Evolutionary conservation across 257 asterid genomes (phyloP), one percentile per base, ranked within the genome.

Genomic region (Primulina huaijiensis): DNA sequence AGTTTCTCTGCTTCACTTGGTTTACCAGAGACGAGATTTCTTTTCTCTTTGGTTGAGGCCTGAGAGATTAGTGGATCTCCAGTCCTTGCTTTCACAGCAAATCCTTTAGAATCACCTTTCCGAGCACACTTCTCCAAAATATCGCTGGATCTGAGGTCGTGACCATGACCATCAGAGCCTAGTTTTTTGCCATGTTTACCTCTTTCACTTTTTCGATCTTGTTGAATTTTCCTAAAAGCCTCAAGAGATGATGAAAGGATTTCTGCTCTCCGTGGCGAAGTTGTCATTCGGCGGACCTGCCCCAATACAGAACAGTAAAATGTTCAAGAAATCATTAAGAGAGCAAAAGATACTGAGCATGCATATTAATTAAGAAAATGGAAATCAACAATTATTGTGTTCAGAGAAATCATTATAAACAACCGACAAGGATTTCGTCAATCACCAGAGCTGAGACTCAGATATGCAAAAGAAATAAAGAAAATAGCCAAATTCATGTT

Each of bases 241-340:
- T 91, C 99, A 62, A 94, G 97, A 78, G 99, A 94, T 74, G 99
- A 94, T 75, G 97, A 88, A 71, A 94, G 80, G 77, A 94, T 91
- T 76, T 91, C 96, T 50, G 99, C 99, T 84, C 97, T 94, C 75
- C 79, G 90, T n/a, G 97, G 97, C 71, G 99, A 94, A 80, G 96
- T 89, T 64, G 99, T 94, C 97, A 94, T 94, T 77, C 99, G 87
- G 33, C 99, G 96, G 66, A 94, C 97, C 99, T 94, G 88, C 76
- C 72, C 72, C 64, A 35, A 34, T 60, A 65, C 63, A 70, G 72
- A 68, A 81, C 58, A 72, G 68, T 57, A 46, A 62, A 70, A 76
- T 65, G 27, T 11, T 37, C 57, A 11, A 17, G 35, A 65, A 65
- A 19, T 3, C 76, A 33, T 71, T 37, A 65, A 70, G 71, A 71